Evolutionary conservation across 2,329 filamentous ascomycete genomes (phyloP), one percentile per base, ranked within the genome.

Genomic region (Fusarium sp.): DNA sequence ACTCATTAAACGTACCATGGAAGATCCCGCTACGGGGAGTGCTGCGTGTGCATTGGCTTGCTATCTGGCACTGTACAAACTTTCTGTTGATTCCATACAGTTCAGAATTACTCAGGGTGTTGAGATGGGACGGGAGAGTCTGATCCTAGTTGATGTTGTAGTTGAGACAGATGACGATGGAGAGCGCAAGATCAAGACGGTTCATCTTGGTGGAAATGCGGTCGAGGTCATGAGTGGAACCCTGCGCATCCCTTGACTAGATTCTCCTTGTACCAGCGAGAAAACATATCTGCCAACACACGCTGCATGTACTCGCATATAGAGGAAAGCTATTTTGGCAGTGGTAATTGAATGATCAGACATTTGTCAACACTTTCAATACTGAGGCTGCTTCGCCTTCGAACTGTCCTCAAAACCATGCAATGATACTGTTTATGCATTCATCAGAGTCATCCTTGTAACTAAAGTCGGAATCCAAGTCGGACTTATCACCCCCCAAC

Each of bases 1-100:
- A 47, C 89, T 93, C 86, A 82, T 92, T 0, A 80, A 81, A 56
- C 66, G 73, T 0, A 74, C 69, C 1, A 74, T 85, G 27, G 86
- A 90, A 73, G 90, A 92, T 71, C 85, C 87, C 1, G 87, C 86
- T 0, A 90, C 88, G 0, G 90, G 90, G 0, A 89, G 86, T 56
- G 88, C 89, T 16, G 88, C 89, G 3, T 85, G 84, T 71, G 85
- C 86, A 4, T 75, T 92, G 69, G 80, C 82, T n/a, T 80, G 83
- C 32, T 90, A 86, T 70, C 77, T 91, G 62, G 82, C 84, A 8
- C 71, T 86, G 48, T 74, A 77, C 25, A 67, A 67, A 62, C 27
- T 76, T 62, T 13, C 76, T 71, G 20, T 73, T 74, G 10, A 72
- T 65, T 52, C 63, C 29, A 73, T 75, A 29, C 79, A 75, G 49